Evolutionary conservation across 2,329 filamentous ascomycete species (phyloP).

Genomic region (Colletotrichum acutatum): DNA sequence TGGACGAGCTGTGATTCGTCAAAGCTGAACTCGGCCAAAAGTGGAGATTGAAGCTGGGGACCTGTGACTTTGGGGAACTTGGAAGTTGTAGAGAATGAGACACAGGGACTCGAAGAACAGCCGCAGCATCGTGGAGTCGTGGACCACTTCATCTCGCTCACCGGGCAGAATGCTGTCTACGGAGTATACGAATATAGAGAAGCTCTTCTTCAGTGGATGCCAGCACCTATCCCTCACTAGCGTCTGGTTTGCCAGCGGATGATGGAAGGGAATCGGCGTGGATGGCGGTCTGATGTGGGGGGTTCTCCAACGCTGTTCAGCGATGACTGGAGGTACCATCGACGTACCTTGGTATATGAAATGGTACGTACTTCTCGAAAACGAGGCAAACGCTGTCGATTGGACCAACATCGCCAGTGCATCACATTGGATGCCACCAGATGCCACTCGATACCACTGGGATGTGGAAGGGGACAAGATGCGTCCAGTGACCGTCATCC

Average conservation of each 20-base stretch:
- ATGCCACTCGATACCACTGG: not conserved
- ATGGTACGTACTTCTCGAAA: constrained; percentile 2
- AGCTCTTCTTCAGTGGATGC: not conserved
- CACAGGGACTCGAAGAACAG: not conserved
- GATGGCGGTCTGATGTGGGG: not conserved
- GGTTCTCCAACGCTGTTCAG: not conserved
- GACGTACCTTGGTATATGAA: no score
- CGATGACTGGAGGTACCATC: not conserved
- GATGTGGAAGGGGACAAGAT: not conserved
- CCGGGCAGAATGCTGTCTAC: not conserved
- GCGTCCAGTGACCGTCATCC: not conserved
- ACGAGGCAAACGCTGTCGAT: constrained; percentile 6
- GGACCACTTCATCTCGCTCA: not conserved
- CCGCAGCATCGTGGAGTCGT: not conserved
- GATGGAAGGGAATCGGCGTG: not conserved
- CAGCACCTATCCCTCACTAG: not conserved
- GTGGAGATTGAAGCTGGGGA: not conserved
- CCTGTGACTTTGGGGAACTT: not conserved
- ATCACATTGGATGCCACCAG: not conserved
- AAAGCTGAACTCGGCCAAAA: not conserved
- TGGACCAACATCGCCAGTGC: constrained; percentile 1
- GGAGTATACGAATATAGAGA: no score
- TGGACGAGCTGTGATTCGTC: not conserved
- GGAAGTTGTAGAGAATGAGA: not conserved
- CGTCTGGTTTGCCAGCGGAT: not conserved